Percentiles rank a stretch among this genome's conserved stretches.
These are phyloP conservation scores for Rhizopus arrhizus DNA, from an alignment of 371 early-diverging fungal species.

Conservation along the genomic window DNA sequence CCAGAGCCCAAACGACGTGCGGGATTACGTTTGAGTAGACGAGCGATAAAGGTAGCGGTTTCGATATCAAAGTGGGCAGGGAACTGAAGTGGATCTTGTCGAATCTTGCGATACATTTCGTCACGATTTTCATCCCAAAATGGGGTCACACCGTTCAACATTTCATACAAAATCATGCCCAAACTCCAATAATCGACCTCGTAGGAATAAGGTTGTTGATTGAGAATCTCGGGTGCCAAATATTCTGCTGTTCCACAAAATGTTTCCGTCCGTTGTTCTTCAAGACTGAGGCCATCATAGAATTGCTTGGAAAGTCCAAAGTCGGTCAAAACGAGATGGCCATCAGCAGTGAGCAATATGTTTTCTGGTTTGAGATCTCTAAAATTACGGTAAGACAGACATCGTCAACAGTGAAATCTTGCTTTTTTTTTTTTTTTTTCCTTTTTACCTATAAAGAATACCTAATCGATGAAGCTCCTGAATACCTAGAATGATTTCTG, in stretches of 20 bases:
- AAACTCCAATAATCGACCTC: constrained; percentile 97
- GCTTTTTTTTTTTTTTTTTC: background rate
- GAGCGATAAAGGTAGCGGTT: constrained; percentile 60
- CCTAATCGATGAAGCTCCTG: constrained; percentile 85
- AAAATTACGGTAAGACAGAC: background rate
- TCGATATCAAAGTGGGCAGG: constrained; percentile 61
- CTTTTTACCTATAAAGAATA: constrained; percentile 77
- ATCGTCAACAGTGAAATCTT: background rate
- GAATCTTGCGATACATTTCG: constrained; percentile 77
- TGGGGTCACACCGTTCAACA: constrained; percentile 74
- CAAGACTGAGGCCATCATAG: constrained; percentile 27
- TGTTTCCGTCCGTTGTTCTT: constrained; percentile 73
- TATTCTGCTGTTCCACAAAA: constrained; percentile 96
- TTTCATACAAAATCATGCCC: constrained; percentile 90
- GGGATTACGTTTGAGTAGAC: constrained; percentile 72
- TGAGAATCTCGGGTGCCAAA: constrained; percentile 88
- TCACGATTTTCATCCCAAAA: constrained; percentile 77
- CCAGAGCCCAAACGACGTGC: constrained; percentile 61
- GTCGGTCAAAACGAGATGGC: constrained; percentile 88
- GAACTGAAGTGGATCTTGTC: constrained; percentile 72
- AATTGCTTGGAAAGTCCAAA: constrained; percentile 85
- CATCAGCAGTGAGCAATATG: constrained; percentile 74
- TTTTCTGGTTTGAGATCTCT: constrained; percentile 89
- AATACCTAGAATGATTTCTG: constrained; percentile 86
- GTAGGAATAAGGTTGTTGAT: constrained; percentile 78